Base-by-base conservation (phyloP, 2,329 filamentous ascomycete species). In the Colletotrichum sp. region DNA sequence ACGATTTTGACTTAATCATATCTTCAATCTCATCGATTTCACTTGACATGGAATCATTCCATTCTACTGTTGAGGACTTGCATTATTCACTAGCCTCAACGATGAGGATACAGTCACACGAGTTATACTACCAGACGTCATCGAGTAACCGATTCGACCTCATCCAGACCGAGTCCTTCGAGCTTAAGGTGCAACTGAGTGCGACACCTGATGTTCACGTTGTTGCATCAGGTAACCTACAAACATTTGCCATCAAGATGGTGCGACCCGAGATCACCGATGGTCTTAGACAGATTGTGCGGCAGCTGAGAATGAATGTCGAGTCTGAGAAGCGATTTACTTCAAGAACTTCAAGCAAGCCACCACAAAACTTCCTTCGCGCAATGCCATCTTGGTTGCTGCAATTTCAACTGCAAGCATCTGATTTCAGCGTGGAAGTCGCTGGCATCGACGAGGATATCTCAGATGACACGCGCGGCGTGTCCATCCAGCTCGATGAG, bases 11-110 rank as follows among this genome's bases (percentile, higher is more conserved):
- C 82, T 90, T 99, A 34, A 94, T 99, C 60, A 98, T 99, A 64
- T 98, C 95, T 2, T 97, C 96, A 3, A 95, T 98, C 13, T 99
- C 98, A 0, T 98, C 96, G 0, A 92, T 99, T 49, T 98, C 96
- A 0, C 87, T 99, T 26, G 97, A 99, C 81, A 90, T 98, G 64
- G 97, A 99, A 82, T 98, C 97, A 1, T 98, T 96, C n/a, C 97
- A 99, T 85, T 97, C 95, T 5, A 89, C 94, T 0, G 92, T 95
- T 44, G 95, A 95, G 73, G 94, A 98, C 39, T 87, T 96, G 5
- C 95, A 98, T 82, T 99, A 99, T 84, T 95, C 95, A 7, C 87
- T 99, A 1, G 92, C 93, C 16, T 95, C 96, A 1, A 94, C 95
- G 5, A 92, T 98, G 82, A 91, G 97, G 62, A 88, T 99, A 74